These are phyloP conservation scores for Coniochaeta sp. DNA, from an alignment of 2,329 filamentous ascomycete species.

Conservation along the genomic window DNA sequence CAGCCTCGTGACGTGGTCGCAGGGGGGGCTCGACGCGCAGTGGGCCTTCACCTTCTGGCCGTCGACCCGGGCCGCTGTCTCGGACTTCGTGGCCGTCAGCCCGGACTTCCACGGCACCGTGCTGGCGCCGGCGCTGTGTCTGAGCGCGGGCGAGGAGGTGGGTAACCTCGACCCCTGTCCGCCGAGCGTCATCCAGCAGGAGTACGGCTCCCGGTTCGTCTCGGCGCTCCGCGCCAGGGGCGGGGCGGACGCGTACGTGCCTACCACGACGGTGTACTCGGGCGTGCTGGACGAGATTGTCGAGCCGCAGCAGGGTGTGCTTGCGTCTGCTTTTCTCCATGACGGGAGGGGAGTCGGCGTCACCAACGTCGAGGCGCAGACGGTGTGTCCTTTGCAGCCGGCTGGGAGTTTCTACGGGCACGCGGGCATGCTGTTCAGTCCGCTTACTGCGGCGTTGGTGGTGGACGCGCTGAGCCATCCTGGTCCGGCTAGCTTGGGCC, in stretches of 20 bases:
- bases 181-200: conserved; percentile 39
- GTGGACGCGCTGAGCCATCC: conserved; percentile 40
- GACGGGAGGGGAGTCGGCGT: conserved; percentile 35
- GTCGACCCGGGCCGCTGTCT: conserved; percentile 32
- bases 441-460: conserved; percentile 32
- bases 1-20: conserved; percentile 44
- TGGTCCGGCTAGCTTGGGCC: neutral
- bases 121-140: conserved; percentile 9
- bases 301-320: conserved; percentile 36
- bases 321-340: conserved; percentile 37
- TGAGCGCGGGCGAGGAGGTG: conserved; percentile 3
- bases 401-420: conserved; percentile 41
- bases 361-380: conserved; percentile 41
- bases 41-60: conserved; percentile 54
- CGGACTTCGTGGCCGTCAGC: conserved; percentile 44
- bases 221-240: conserved; percentile 29
- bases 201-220: conserved; percentile 35
- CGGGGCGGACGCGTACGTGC: conserved; percentile 45
- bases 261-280: conserved; percentile 46
- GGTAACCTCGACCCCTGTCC: conserved; percentile 1
- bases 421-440: conserved; percentile 41
- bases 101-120: conserved; percentile 36
- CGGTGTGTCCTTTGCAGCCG: conserved; percentile 27
- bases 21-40: conserved; percentile 46
- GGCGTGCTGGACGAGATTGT: conserved; percentile 42